Evolutionary conservation across 345 rosid genomes (phyloP), one percentile per base, ranked within the genome.

Genomic region (Brassica incana): DNA sequence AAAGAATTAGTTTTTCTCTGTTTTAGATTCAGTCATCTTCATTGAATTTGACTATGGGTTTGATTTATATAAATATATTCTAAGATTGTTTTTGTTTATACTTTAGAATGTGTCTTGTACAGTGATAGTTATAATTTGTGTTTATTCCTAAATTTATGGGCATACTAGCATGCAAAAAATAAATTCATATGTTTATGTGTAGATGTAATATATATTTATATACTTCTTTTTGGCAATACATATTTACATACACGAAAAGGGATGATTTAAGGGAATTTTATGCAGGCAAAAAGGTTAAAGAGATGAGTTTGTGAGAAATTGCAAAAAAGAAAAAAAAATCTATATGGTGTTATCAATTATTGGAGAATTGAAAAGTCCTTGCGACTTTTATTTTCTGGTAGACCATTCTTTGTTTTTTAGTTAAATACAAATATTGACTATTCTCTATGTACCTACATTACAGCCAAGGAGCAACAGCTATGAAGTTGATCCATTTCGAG

Each of bases 1-100:
- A 9, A n/a, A n/a, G n/a, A n/a, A n/a, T n/a, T n/a, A n/a, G n/a
- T n/a, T n/a, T n/a, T n/a, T n/a, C n/a, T n/a, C n/a, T n/a, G n/a
- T n/a, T n/a, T 72, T 25, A 12, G 67, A 38, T 67, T 59, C 12
- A 59, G 61, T 76, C 79, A 15, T 27, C 60, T 23, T 16, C 59
- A 10, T 16, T 76, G 73, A 67, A 38, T 20, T 56, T 38, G 30
- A 27, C 14, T 58, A 27, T 40, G 32, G 11, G 6, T 67, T 67
- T 33, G 68, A 32, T 65, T n/a, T n/a, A n/a, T n/a, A n/a, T n/a
- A n/a, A n/a, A n/a, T n/a, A n/a, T n/a, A n/a, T n/a, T n/a, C n/a
- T n/a, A n/a, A n/a, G n/a, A n/a, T n/a, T n/a, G n/a, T n/a, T n/a
- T n/a, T n/a, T n/a, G n/a, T n/a, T n/a, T n/a, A n/a, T n/a, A n/a